A percentile compares a stretch with the other conserved stretches of the same genome.
phyloP scores from a whole-genome alignment of 1,284 basidiomycete species.

The Ustilago bromivora region DNA sequence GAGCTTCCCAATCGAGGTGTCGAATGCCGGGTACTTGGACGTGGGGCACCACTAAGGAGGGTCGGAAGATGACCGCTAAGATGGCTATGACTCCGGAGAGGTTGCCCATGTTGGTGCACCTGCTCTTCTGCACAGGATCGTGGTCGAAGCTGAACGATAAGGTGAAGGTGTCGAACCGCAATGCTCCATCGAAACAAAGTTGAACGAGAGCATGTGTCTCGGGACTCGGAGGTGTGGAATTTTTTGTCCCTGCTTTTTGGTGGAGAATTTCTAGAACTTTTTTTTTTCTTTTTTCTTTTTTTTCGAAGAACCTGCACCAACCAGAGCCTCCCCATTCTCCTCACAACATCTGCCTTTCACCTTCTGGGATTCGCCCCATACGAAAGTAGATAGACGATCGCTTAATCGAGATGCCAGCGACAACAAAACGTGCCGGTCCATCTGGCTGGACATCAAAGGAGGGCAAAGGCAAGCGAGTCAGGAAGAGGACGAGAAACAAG shows the following conservation, averaged over 20 bases:
- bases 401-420: conserved; percentile 12
- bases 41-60: conserved; percentile 80
- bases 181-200: conserved; percentile 6
- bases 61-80: conserved; percentile 79
- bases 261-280: conserved; percentile 22
- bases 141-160: background rate
- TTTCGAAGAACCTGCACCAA: background rate
- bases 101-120: conserved; percentile 71
- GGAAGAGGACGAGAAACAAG: conserved; percentile 43
- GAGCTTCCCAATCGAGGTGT: conserved; percentile 83
- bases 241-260: conserved; percentile 19
- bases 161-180: background rate
- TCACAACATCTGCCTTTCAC: background rate
- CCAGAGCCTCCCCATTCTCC: background rate
- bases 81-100: conserved; percentile 81
- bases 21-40: conserved; percentile 84
- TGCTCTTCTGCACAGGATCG: background rate
- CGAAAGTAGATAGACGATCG: background rate
- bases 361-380: background rate
- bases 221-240: conserved; percentile 30
- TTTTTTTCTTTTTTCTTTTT: background rate
- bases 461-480: conserved; percentile 27
- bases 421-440: conserved; percentile 17
- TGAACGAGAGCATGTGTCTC: conserved; percentile 3
- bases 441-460: conserved; percentile 27